phyloP scores from a whole-genome alignment of 441 rosid genomes.

The Populus tomentosa region DNA sequence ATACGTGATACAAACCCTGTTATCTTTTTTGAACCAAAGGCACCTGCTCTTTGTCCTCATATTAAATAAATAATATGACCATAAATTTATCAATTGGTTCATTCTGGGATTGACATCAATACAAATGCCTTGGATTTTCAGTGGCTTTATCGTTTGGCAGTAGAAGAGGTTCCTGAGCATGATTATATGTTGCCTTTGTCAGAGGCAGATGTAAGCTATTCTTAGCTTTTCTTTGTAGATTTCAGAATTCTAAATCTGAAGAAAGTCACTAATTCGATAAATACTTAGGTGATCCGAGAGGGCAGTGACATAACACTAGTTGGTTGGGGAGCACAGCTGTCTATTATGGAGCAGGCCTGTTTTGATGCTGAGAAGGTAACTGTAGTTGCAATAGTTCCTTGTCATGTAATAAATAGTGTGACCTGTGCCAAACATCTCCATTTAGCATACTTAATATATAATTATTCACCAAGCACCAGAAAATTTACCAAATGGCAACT shows the following conservation, averaged over 20 bases:
- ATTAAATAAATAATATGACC: slow-evolving; percentile 2
- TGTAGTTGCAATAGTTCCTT: background rate
- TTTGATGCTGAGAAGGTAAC: slow-evolving; percentile 63
- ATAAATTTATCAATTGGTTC: slow-evolving; percentile 3
- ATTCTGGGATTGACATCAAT: slow-evolving; percentile 8
- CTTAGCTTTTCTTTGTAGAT: background rate
- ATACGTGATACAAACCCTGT: slow-evolving; percentile 86
- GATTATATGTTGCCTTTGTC: slow-evolving; percentile 88
- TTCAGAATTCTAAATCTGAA: slow-evolving; percentile 13
- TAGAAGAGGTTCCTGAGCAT: slow-evolving; percentile 80
- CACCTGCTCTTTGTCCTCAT: slow-evolving; percentile 10
- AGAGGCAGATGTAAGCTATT: slow-evolving; percentile 61
- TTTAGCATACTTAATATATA: background rate
- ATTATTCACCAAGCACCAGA: background rate
- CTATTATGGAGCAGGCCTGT: slow-evolving; percentile 83
- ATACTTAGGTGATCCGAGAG: slow-evolving; percentile 60
- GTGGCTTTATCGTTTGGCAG: slow-evolving; percentile 91
- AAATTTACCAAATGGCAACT: background rate
- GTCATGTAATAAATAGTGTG: background rate
- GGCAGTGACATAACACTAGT: slow-evolving; percentile 86
- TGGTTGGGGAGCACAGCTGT: slow-evolving; percentile 94
- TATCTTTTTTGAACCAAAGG: slow-evolving; percentile 92
- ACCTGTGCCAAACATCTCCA: background rate
- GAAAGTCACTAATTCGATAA: slow-evolving; percentile 10
- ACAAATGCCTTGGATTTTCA: slow-evolving; percentile 26